A percentile compares a stretch with the other conserved stretches of the same genome.
Conservation (phyloP, 352 stramenopile species). For the Phytopythium kandeliae region DNA sequence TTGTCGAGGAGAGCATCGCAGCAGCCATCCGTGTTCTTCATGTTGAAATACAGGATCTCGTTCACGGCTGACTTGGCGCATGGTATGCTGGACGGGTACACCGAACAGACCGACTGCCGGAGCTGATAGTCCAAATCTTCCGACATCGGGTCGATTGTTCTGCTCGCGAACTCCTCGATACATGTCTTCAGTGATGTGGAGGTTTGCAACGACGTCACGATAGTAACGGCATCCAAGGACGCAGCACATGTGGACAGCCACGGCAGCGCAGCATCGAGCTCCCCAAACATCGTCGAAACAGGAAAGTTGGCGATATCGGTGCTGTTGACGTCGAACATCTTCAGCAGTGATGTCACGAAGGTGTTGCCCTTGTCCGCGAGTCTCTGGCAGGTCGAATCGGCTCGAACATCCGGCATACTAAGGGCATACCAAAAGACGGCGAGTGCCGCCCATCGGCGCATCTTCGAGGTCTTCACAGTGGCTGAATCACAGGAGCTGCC, state of each 20-base stretch:
- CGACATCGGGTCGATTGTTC: constrained; percentile 6
- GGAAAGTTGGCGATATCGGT: not conserved
- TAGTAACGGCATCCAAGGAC: constrained; percentile 18
- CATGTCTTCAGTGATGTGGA: constrained; percentile 20
- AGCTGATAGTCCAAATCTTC: constrained; percentile 3
- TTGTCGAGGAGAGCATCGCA: constrained; percentile 32
- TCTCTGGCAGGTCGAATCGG: not conserved
- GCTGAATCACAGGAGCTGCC: no score
- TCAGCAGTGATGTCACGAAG: not conserved
- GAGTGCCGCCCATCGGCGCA: not conserved
- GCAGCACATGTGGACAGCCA: constrained; percentile 40
- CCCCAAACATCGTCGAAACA: constrained; percentile 9
- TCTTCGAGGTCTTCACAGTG: not conserved
- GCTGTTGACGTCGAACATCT: not conserved
- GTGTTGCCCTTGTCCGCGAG: not conserved
- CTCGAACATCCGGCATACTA: no score
- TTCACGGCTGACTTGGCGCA: constrained; percentile 21
- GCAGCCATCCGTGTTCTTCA: constrained; percentile 18
- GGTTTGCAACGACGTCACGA: constrained; percentile 11
- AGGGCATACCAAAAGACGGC: not conserved
- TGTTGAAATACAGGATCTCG: constrained; percentile 21
- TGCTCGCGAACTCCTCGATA: constrained; percentile 14
- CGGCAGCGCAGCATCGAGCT: constrained; percentile 20
- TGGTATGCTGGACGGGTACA: constrained; percentile 23
- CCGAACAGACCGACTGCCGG: constrained; percentile 15